Evolutionary conservation across 1,284 basidiomycete genomes (phyloP), one percentile per base, ranked within the genome.

Genomic region (Schizophyllum commune): DNA sequence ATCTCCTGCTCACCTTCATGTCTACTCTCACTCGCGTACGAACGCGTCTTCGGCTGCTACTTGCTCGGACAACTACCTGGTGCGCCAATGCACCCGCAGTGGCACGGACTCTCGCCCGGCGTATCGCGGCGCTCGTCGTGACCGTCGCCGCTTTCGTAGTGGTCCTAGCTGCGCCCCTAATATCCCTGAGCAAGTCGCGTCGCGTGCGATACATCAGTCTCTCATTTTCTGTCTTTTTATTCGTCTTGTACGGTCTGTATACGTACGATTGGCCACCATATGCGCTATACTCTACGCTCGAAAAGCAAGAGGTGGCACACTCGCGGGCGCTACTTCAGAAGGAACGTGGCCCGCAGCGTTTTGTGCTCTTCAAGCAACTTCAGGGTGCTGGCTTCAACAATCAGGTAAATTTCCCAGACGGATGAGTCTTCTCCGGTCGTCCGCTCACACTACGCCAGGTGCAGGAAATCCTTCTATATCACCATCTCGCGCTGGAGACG

Each of bases 381-480:
- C 74, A 76, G 57, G 78, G 77, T 8, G 77, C 76, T 55, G 78
- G 77, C 1, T 79, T 79, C 62, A 79, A 78, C 58, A 79, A 78
- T 60, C 77, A 79, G 67, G 78, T 74, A 58, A 11, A 68, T 61
- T 21, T 39, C 52, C 39, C 22, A 13, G 39, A 17, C 32, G 33
- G 39, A 22, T 27, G 19, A 27, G 39, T 19, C 32, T 57, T 20
- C n/a, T n/a, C 33, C 32, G 52, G 11, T 55, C 58, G 54, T 61
- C 17, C 60, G 39, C 32, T 20, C 20, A 59, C n/a, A n/a, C 3
- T 53, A 11, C 19, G 9, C 53, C 20, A 80, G 77, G 75, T 74
- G 21, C 77, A 78, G 66, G 78, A 80, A 65, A 75, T 79, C 39
- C 65, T 79, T 5, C 59, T 79, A 33, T 78, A 72, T 61, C 77